phyloP scores from a whole-genome alignment of 306 rosid species.

The Begonia fuchsioides region DNA sequence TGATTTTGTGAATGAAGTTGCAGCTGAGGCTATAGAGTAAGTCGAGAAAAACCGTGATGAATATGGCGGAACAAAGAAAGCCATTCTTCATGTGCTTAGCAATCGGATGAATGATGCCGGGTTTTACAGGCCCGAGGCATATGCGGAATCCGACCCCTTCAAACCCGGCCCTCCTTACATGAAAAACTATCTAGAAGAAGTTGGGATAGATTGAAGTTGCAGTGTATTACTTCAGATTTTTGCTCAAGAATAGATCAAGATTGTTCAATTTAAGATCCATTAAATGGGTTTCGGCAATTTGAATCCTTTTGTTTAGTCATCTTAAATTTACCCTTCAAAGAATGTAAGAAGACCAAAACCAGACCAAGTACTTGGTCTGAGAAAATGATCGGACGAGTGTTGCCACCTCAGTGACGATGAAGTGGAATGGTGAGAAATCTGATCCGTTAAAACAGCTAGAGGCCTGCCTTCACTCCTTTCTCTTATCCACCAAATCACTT shows the following conservation, averaged over 20 bases:
- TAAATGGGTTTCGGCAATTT: no score
- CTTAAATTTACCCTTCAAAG: no score
- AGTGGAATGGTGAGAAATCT: constrained; percentile 19
- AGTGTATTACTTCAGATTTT: no score
- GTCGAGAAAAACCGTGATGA: constrained; percentile 67
- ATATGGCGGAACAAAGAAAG: constrained; percentile 78
- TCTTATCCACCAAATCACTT: constrained; percentile 22
- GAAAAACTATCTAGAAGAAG: constrained; percentile 23
- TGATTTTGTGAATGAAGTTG: constrained; percentile 79
- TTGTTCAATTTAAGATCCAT: no score
- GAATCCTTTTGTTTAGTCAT: no score
- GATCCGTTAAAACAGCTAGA: constrained; percentile 60
- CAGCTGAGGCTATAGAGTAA: constrained; percentile 70
- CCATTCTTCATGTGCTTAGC: constrained; percentile 79
- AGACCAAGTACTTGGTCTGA: no score
- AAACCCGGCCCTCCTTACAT: constrained; percentile 61
- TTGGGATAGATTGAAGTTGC: no score
- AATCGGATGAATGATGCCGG: constrained; percentile 72
- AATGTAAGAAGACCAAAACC: no score
- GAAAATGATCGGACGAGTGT: no score
- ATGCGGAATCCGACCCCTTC: constrained; percentile 59
- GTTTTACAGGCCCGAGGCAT: constrained; percentile 62
- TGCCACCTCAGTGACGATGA: not conserved
- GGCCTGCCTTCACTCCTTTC: constrained; percentile 54
- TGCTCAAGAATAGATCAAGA: no score